Percentiles rank a stretch among this genome's conserved stretches.
Conservation (phyloP, 139 green algal species). For the Nannochloris sp. region DNA sequence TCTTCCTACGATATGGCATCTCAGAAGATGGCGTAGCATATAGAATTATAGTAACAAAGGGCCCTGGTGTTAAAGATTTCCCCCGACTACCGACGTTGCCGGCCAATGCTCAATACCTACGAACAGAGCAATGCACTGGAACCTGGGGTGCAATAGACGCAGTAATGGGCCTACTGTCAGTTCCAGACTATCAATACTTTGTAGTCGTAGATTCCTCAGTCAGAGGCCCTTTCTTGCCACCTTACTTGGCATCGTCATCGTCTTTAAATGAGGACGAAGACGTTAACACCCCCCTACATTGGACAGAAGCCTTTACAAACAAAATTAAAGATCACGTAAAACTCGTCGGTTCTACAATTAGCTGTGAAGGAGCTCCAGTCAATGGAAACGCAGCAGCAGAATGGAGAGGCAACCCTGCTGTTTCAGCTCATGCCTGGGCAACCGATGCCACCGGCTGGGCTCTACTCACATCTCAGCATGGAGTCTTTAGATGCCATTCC, state of each 20-base stretch:
- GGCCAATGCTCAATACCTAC: constrained; percentile 20
- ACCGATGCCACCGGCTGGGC: constrained; percentile 11
- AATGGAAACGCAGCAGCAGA: constrained; percentile 20
- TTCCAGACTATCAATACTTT: constrained; percentile 22
- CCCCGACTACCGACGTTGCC: constrained; percentile 14
- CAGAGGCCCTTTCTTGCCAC: constrained; percentile 39
- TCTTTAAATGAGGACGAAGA: not conserved
- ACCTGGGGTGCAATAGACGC: constrained; percentile 20
- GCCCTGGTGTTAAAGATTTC: constrained; percentile 3
- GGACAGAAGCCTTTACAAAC: constrained; percentile 28
- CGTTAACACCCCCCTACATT: constrained; percentile 20
- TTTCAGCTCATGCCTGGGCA: constrained; percentile 27
- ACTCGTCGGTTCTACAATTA: constrained; percentile 37
- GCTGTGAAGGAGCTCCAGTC: constrained; percentile 26
- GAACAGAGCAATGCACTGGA: constrained; percentile 7
- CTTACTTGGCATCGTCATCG: constrained; percentile 13
- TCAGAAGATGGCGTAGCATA: constrained; percentile 14
- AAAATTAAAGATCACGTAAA: constrained; percentile 22
- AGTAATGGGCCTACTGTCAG: not conserved
- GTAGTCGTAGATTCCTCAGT: constrained; percentile 33
- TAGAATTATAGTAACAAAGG: constrained; percentile 19
- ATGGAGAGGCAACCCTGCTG: constrained; percentile 23
- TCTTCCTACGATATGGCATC: constrained; percentile 23
- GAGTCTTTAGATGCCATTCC: constrained; percentile 29
- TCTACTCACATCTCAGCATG: not conserved